Evolutionary conservation across 495 filamentous ascomycete species (phyloP), one percentile per base, ranked within the genome.

Genomic region (Lasiosphaeria hispida): DNA sequence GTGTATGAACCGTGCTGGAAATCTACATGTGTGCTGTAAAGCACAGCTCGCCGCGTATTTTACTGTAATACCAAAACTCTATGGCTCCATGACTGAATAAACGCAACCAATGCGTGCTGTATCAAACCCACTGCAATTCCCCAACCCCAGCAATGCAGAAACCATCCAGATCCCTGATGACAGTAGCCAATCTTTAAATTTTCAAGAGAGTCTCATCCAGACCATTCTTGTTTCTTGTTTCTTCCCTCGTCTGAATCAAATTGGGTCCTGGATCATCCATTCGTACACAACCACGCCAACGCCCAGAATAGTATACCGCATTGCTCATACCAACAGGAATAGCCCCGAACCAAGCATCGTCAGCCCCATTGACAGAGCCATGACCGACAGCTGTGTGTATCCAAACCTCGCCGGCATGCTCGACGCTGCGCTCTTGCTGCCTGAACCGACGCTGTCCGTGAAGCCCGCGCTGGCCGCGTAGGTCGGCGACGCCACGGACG

Each of bases 341-440:
- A 80, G 63, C 13, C 77, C 77, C 15, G 76, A 74, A 9, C 76
- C 75, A 15, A 79, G 14, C 57, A 72, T 64, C 60, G 72, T 67
- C 33, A 78, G 39, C 37, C 63, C 45, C 61, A 77, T 70, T 30
- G 66, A 71, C 3, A 70, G 39, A 1, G 63, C 72, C 55, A 75
- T 64, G 4, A 80, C 60, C 13, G 58, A 53, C 35, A 78, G 51
- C 35, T 69, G 62, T 3, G 66, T 61, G 48, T 60, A 63, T 11
- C 70, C 71, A 23, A 79, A 63, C 10, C 72, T 64, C 18, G 61
- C 45, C 1, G 72, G 63, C 35, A 66, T 58, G 6, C 57, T 58
- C 14, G 62, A 17, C 7, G 71, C 69, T 0, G 70, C 73, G 14
- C 66, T 75, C 35, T 69, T 69, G 15, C 37, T 55, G n/a, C 57